phyloP scores from a whole-genome alignment of 352 stramenopile genomes.

The Phytophthora syringae region DNA sequence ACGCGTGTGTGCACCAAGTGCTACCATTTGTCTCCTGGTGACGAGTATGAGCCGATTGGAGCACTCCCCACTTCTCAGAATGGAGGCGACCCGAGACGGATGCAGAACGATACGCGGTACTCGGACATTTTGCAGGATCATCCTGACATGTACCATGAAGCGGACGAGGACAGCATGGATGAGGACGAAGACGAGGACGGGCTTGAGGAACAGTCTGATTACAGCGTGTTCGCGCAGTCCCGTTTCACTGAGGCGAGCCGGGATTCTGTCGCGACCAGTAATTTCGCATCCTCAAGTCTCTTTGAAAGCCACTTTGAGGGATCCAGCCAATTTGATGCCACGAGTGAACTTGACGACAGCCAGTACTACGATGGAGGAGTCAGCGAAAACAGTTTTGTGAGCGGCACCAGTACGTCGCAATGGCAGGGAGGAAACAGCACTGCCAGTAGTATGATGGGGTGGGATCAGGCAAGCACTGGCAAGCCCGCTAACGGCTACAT shows the following conservation, averaged over 20 bases:
- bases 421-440: slow-evolving; percentile 39
- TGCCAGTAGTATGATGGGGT: slow-evolving; percentile 27
- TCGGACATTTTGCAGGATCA: slow-evolving; percentile 49
- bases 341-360: slow-evolving; percentile 42
- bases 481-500: slow-evolving; percentile 28
- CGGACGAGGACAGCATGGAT: slow-evolving; percentile 44
- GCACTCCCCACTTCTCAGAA: slow-evolving; percentile 15
- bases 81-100: slow-evolving; percentile 21
- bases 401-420: slow-evolving; percentile 40
- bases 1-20: slow-evolving; percentile 70
- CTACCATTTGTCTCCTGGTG: slow-evolving; percentile 41
- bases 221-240: slow-evolving; percentile 62
- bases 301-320: slow-evolving; percentile 35
- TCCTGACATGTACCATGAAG: slow-evolving; percentile 23
- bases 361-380: slow-evolving; percentile 37
- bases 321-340: slow-evolving; percentile 28
- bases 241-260: slow-evolving; percentile 56
- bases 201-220: slow-evolving; percentile 61
- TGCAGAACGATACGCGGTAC: slow-evolving; percentile 51
- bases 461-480: slow-evolving; percentile 34
- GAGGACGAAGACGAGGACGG: slow-evolving; percentile 53
- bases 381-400: slow-evolving; percentile 39
- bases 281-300: slow-evolving; percentile 28
- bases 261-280: slow-evolving; percentile 39
- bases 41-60: slow-evolving; percentile 41